Evolutionary conservation across 176 grass and related monocot genomes (phyloP), one percentile per base, ranked within the genome.

Genomic region (Carex kokanica): DNA sequence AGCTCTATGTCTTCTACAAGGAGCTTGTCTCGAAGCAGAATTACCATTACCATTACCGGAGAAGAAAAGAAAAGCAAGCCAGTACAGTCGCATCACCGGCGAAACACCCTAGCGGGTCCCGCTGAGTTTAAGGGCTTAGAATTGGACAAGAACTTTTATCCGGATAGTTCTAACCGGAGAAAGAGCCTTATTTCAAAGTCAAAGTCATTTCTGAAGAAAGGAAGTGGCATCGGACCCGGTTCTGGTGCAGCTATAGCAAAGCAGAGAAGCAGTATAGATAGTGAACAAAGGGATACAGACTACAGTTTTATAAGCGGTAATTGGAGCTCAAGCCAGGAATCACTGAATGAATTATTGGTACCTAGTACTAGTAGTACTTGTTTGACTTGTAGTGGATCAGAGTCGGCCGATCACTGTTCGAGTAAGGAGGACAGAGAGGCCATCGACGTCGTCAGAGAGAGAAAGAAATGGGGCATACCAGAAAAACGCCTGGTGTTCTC

Each of bases 141-240:
- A 17, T 54, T 82, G 24, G 41, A 52, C 20, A 82, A 82, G 11
- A 65, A 66, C 18, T 82, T 17, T 25, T 16, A 66, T 64, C 14
- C 34, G 0, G n/a, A 82, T 24, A 62, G 2, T 47, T 64, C 57
- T 43, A 34, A 27, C 53, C 53, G 36, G 7, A 66, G 58, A 82
- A 86, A 82, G 31, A 81, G 49, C 1, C n/a, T 2, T 9, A 12
- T 13, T 54, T 24, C 65, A 32, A 83, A 77, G n/a, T n/a, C n/a
- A n/a, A n/a, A 77, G 84, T 16, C 84, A 45, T 86, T 83, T 41
- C 56, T 83, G 2, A 70, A 61, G 73, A 86, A 78, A 67, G 88
- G 60, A 36, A 73, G 32, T 6, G 80, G 79, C n/a, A 83, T 55
- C 12, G 64, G 88, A 54, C 80, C 84, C 56, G 88, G 84, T 64